Conservation (phyloP, 2,329 filamentous ascomycete species). For the Zelopaecilomyces penicillatus region DNA sequence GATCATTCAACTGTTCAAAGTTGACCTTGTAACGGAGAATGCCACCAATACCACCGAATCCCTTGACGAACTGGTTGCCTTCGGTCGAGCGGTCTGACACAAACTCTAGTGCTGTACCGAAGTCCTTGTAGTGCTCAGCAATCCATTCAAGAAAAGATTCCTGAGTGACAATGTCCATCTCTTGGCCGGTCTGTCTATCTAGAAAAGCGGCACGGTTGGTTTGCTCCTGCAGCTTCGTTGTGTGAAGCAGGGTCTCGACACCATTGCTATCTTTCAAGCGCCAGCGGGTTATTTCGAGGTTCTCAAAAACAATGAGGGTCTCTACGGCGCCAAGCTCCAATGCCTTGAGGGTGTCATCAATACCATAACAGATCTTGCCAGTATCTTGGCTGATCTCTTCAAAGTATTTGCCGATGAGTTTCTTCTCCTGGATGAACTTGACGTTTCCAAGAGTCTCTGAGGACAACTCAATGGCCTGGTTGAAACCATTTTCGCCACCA, state of each 20-base stretch:
- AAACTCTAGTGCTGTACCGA: slow-evolving; percentile 91
- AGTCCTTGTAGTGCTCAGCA: slow-evolving; percentile 96
- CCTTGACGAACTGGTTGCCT: slow-evolving; percentile 99
- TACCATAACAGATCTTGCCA: slow-evolving; percentile 93
- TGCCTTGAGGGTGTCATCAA: slow-evolving; percentile 95
- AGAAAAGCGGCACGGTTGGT: slow-evolving; percentile 74
- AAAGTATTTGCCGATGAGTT: slow-evolving; percentile 97
- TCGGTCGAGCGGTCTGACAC: slow-evolving; percentile 96
- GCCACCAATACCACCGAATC: slow-evolving; percentile 96
- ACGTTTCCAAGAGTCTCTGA: slow-evolving; percentile 96
- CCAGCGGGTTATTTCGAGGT: slow-evolving; percentile 91
- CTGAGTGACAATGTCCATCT: slow-evolving; percentile 89
- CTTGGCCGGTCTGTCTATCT: slow-evolving; percentile 90
- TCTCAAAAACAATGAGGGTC: slow-evolving; percentile 93
- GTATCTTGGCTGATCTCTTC: slow-evolving; percentile 98
- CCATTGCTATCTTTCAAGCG: slow-evolving; percentile 72
- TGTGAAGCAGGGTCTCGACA: slow-evolving; percentile 68
- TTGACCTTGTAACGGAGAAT: slow-evolving; percentile 99
- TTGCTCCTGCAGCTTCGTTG: slow-evolving; percentile 69
- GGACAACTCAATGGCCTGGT: slow-evolving; percentile 94
- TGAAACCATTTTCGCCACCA: slow-evolving; percentile 98
- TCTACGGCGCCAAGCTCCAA: slow-evolving; percentile 93
- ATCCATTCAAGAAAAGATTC: slow-evolving; percentile 99
- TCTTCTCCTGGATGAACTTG: slow-evolving; percentile 99
- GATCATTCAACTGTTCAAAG: slow-evolving; percentile 95